Conservation (phyloP, 2,329 filamentous ascomycete genomes). For the Sclerotiophoma versabilis region DNA sequence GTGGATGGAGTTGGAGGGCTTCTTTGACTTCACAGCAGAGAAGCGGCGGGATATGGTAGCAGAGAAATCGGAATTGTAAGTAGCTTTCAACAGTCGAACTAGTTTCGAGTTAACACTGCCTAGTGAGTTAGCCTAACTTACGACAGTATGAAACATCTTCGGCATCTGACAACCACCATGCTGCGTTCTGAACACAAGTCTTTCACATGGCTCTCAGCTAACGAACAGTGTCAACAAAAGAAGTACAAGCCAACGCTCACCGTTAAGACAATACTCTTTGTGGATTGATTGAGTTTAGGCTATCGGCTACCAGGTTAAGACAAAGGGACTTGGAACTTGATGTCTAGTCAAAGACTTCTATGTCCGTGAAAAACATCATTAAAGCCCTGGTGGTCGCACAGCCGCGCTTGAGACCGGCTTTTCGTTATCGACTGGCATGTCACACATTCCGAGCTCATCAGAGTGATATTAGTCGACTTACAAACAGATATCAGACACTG, state of each 20-base stretch:
- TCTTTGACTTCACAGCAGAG: constrained; percentile 36
- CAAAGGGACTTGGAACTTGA: not conserved
- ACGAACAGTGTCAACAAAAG: constrained; percentile 4
- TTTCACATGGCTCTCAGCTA: not conserved
- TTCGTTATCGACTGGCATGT: too few species aligned
- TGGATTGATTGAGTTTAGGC: not conserved
- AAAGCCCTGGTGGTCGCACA: not conserved
- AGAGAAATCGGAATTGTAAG: constrained; percentile 49
- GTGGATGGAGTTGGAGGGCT: constrained; percentile 76
- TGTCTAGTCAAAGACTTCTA: not conserved
- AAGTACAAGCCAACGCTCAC: not conserved
- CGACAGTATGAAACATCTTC: constrained; percentile 7
- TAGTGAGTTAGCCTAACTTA: constrained; percentile 43
- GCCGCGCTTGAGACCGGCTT: not conserved
- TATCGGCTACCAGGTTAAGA: not conserved
- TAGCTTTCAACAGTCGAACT: constrained; percentile 23
- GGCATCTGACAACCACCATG: not conserved
- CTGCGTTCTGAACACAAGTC: not conserved
- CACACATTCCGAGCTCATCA: not conserved
- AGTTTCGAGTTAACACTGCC: constrained; percentile 27
- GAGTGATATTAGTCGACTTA: not conserved
- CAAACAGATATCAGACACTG: not conserved
- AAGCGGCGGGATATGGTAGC: constrained; percentile 20
- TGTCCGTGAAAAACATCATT: not conserved
- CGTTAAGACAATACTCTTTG: not conserved